These are phyloP conservation scores for Barnettozyma pratensis DNA, from an alignment of 805 yeast genomes.

Conservation along the genomic window DNA sequence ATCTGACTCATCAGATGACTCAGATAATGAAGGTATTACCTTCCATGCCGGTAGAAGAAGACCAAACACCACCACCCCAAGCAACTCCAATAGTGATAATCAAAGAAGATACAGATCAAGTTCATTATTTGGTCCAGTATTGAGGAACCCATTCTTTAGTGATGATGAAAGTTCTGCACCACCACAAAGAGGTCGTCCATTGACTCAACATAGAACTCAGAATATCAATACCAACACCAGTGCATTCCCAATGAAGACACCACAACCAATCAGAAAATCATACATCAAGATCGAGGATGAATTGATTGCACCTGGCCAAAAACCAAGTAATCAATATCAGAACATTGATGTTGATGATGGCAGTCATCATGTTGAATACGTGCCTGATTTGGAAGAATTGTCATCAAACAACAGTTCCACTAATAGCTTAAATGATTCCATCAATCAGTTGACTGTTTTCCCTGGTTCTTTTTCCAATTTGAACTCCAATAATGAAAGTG, in stretches of 20 bases:
- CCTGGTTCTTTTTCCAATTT: conserved; percentile 15
- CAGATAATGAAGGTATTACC: conserved; percentile 25
- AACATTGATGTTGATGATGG: conserved; percentile 27
- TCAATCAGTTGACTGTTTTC: conserved; percentile 2
- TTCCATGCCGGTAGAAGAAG: conserved; percentile 18
- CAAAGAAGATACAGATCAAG: conserved; percentile 24
- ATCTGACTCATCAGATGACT: conserved; percentile 14
- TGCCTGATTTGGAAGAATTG: conserved; percentile 22
- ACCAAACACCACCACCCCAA: conserved; percentile 7
- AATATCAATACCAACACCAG: not conserved
- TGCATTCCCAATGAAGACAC: not conserved
- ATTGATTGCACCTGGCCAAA: not conserved
- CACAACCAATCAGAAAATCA: conserved; percentile 1
- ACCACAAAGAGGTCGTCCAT: not conserved
- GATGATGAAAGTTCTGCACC: conserved; percentile 2
- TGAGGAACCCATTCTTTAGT: conserved; percentile 21
- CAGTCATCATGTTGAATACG: conserved; percentile 4
- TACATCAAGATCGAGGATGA: not conserved
- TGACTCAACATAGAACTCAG: not conserved
- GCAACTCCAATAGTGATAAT: conserved; percentile 4
- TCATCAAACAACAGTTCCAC: conserved; percentile 25
- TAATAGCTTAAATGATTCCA: conserved; percentile 14
- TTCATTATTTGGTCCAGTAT: conserved; percentile 22
- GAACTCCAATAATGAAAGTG: not conserved
- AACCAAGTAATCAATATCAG: conserved; percentile 10